A percentile compares a stretch with the other conserved stretches of the same genome.
Evolutionary conservation across 139 green algal species (phyloP).

Genomic region (Mychonastes homosphaera): DNA sequence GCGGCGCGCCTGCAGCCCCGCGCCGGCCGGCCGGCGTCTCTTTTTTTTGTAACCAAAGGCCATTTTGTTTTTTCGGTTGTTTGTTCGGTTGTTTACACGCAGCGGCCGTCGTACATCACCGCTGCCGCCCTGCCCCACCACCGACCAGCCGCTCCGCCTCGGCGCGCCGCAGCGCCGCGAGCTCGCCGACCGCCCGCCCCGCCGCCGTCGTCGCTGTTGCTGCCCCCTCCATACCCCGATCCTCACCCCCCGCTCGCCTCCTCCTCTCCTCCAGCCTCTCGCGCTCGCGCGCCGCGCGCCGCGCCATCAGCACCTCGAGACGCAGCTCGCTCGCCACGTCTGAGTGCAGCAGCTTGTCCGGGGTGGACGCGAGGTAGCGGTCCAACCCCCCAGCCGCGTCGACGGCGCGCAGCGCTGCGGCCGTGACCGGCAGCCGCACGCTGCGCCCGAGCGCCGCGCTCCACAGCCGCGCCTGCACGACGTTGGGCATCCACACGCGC

Average conservation of each 20-base stretch:
- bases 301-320: too few species aligned
- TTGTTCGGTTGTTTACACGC: too few species aligned
- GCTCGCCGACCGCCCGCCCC: neutral
- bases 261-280: too few species aligned
- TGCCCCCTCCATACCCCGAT: conserved; percentile 13
- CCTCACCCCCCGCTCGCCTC: conserved; percentile 18
- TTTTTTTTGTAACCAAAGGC: too few species aligned
- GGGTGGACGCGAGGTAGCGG: conserved; percentile 64
- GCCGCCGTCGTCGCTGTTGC: conserved; percentile 1
- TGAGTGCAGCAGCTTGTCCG: conserved; percentile 52
- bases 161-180: neutral
- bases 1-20: too few species aligned
- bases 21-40: too few species aligned
- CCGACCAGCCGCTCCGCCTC: neutral
- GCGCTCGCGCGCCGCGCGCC: too few species aligned
- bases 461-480: conserved; percentile 58
- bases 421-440: conserved; percentile 59
- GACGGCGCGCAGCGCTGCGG: conserved; percentile 60
- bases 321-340: conserved; percentile 33
- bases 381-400: conserved; percentile 78
- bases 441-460: conserved; percentile 50
- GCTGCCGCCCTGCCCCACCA: neutral
- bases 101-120: neutral
- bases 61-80: too few species aligned
- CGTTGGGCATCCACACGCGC: conserved; percentile 65